These are phyloP conservation scores for Sporobolomyces phaffii DNA, from an alignment of 768 basidiomycete genomes.

Conservation along the genomic window DNA sequence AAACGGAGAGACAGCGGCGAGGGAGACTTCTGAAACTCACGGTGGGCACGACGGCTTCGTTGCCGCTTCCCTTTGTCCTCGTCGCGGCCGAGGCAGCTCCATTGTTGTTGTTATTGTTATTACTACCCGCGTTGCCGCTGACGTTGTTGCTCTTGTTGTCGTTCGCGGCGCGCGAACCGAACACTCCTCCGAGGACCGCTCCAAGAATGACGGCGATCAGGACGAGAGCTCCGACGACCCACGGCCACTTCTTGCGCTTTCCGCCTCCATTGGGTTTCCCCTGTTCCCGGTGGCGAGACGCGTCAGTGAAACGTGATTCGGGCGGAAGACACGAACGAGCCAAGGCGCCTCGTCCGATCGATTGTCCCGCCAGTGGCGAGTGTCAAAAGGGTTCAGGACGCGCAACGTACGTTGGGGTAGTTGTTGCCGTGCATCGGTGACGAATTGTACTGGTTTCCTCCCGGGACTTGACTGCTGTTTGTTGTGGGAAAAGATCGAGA, in stretches of 20 bases:
- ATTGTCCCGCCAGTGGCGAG: background rate
- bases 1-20: no score
- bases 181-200: slow-evolving; percentile 62
- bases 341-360: background rate
- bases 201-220: slow-evolving; percentile 47
- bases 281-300: background rate
- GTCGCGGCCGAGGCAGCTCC: slow-evolving; percentile 49
- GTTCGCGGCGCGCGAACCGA: slow-evolving; percentile 61
- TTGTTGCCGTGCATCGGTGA: background rate
- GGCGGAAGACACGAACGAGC: background rate
- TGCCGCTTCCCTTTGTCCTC: slow-evolving; percentile 69
- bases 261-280: background rate
- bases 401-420: no score
- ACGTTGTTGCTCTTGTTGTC: slow-evolving; percentile 47
- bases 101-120: slow-evolving; percentile 33
- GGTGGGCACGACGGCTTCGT: slow-evolving; percentile 77
- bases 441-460: background rate
- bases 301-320: background rate
- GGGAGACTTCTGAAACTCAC: slow-evolving; percentile 56
- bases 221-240: slow-evolving; percentile 57
- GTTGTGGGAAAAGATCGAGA: background rate
- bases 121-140: slow-evolving; percentile 32
- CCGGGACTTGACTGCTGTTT: slow-evolving; percentile 9
- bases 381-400: background rate
- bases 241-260: slow-evolving; percentile 44